phyloP scores from a whole-genome alignment of 495 filamentous ascomycete species.

The Penicillium paradoxum region DNA sequence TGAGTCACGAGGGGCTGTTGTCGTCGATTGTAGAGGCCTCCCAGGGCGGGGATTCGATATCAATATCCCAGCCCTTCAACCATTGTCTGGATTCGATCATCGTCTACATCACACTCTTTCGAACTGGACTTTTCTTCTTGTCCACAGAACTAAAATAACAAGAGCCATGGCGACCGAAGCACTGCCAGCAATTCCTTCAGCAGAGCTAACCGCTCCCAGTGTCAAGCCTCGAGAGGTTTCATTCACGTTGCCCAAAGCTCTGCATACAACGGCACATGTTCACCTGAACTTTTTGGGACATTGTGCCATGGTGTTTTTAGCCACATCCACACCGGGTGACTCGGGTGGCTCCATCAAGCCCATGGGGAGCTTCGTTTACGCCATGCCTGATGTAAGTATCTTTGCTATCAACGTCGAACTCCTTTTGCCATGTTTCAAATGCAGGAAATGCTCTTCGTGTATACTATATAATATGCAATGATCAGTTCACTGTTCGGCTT shows the following conservation, averaged over 20 bases:
- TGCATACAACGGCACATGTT: conserved; percentile 74
- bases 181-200: conserved; percentile 8
- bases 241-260: conserved; percentile 68
- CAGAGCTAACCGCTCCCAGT: conserved; percentile 22
- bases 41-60: background rate
- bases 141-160: background rate
- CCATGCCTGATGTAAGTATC: conserved; percentile 74
- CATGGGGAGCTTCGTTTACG: conserved; percentile 78
- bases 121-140: background rate
- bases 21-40: background rate
- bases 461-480: too few relatives aligned
- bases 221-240: conserved; percentile 60
- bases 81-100: background rate
- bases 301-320: conserved; percentile 69
- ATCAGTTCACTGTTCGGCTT: too few relatives aligned
- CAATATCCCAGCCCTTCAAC: background rate
- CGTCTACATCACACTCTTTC: background rate
- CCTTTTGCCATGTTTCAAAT: background rate
- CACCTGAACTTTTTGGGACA: conserved; percentile 65
- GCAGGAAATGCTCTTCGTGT: background rate
- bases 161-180: conserved; percentile 10
- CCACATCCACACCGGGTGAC: conserved; percentile 62
- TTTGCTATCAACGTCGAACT: background rate
- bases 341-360: conserved; percentile 35
- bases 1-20: background rate